Evolutionary conservation across 108 stramenopile genomes (phyloP), one percentile per base, ranked within the genome.

Genomic region (Chaetoceros tenuissimus): DNA sequence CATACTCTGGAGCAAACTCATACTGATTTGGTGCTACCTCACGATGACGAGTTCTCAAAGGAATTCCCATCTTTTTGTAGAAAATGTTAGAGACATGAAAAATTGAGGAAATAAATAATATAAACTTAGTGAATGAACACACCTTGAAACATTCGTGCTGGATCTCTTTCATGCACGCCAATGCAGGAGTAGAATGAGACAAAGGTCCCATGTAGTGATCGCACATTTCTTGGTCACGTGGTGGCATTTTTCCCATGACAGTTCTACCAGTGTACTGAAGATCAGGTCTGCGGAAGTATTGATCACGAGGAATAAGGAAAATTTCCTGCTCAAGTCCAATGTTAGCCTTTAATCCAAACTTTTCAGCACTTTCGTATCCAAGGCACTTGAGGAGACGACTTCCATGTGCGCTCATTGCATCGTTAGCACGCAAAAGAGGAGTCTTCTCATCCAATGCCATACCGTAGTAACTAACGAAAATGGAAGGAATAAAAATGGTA

Each of bases 281-380:
- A 72, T 97, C 96, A 27, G 91, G 94, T 34, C 96, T 87, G 17
- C 75, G 65, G 78, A 87, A 85, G 79, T 89, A 97, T 44, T 82
- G 61, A 3, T 94, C 91, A 43, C 94, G 89, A 55, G 92, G 89
- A 43, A 97, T 73, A 31, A 97, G 73, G 85, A 97, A 97, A 72
- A 97, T 85, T 77, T 97, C 96, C 66, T 97, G 96, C 71, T 97
- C 96, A 29, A 92, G 69, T 55, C 96, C 96, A 75, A 97, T 91
- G 70, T 95, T 95, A 25, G 89, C 73, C 18, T 71, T 50, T 21
- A 95, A 60, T 24, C 78, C 85, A 21, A 51, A 52, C 13, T 13
- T 40, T 46, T 73, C 68, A 23, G 62, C 55, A 61, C 71, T 62
- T 45, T 94, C 88, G 31, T 86, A 59, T 31, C 96, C 96, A 20